phyloP scores from a whole-genome alignment of 2,329 filamentous ascomycete species.

The Cytospora leucostoma region DNA sequence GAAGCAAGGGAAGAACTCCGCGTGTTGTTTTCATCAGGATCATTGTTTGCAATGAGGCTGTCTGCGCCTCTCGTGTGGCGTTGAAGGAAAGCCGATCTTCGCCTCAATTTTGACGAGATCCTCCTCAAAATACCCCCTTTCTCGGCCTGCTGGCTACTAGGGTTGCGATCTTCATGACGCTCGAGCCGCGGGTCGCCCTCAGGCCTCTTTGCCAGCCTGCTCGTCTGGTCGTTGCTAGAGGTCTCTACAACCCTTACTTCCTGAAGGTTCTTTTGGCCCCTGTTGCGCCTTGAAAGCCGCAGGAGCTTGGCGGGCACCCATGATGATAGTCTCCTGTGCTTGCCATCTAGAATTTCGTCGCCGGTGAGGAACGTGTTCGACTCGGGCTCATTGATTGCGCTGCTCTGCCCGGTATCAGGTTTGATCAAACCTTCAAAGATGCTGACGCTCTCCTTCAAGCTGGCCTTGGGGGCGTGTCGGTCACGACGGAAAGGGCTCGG shows the following conservation, averaged over 20 bases:
- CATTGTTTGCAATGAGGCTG: not conserved
- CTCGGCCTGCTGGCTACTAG: not conserved
- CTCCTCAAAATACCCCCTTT: not conserved
- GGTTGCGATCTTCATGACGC: not conserved
- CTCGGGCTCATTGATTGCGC: not conserved
- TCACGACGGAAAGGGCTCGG: constrained; percentile 10
- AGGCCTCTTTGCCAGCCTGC: not conserved
- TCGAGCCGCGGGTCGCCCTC: not conserved
- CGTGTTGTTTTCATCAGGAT: not conserved
- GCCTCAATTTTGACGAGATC: constrained; percentile 18
- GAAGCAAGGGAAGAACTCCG: not conserved
- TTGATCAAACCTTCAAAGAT: constrained; percentile 23
- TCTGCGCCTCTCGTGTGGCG: not conserved
- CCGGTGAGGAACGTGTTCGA: not conserved
- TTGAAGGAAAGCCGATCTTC: not conserved
- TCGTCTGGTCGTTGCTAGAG: not conserved
- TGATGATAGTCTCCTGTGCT: not conserved
- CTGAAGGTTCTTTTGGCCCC: not conserved
- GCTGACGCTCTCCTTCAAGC: constrained; percentile 15
- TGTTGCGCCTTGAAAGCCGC: not conserved
- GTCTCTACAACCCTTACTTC: not conserved
- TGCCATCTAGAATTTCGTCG: not conserved
- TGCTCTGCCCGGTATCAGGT: not conserved
- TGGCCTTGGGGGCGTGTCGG: not conserved
- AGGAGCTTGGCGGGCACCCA: constrained; percentile 8